phyloP scores from a whole-genome alignment of 129 eudicot species.

The Helichrysum umbraculigerum region DNA sequence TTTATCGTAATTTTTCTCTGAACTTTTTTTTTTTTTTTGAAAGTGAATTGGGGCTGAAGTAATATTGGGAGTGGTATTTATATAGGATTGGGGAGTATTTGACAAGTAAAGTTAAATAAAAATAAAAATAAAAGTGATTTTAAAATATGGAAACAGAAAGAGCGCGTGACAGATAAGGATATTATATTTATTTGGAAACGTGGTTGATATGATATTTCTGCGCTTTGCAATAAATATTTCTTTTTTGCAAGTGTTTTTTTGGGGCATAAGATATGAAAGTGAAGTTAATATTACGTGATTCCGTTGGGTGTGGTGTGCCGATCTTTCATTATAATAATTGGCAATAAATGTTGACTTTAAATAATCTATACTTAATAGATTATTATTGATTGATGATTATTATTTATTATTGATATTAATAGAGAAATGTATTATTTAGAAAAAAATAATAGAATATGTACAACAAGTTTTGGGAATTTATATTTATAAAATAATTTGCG shows the following conservation, averaged over 20 bases:
- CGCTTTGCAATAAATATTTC: background rate
- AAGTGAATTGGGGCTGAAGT: constrained; percentile 14
- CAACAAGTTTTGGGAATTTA: no score
- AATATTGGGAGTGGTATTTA: background rate
- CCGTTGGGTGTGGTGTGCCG: background rate
- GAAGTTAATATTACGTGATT: background rate
- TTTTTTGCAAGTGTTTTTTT: background rate
- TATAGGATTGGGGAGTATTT: constrained; percentile 4
- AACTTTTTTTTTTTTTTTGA: background rate
- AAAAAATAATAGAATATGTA: no score
- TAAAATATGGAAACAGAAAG: constrained; percentile 21
- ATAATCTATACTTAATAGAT: no score
- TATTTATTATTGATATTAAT: no score
- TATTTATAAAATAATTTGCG: no score
- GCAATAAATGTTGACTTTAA: background rate
- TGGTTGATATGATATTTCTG: constrained; percentile 25
- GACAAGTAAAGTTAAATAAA: background rate
- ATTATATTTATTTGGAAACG: constrained; percentile 20
- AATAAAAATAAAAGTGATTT: background rate
- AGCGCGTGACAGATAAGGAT: constrained; percentile 40
- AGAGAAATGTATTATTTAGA: no score
- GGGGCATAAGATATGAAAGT: background rate
- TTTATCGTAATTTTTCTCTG: background rate
- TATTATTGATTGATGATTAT: no score
- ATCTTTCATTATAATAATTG: background rate